Evolutionary conservation across 345 rosid genomes (phyloP).

Genomic region (Sonneratia caseolaris): DNA sequence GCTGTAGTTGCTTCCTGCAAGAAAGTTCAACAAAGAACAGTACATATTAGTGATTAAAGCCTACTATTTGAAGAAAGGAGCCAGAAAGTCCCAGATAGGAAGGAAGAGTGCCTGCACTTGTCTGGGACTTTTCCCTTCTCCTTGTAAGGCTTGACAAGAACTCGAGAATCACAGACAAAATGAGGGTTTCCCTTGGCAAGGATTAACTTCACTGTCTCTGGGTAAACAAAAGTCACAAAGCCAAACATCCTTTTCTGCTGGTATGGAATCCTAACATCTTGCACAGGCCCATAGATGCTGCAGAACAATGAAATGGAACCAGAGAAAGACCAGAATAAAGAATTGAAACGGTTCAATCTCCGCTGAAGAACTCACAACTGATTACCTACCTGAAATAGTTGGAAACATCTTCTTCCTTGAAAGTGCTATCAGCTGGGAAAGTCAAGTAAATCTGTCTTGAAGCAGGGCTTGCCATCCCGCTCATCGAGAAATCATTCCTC

Average conservation of each 20-base stretch:
- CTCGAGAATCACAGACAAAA: slow-evolving; percentile 85
- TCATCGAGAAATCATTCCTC: slow-evolving; percentile 43
- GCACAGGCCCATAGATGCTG: slow-evolving; percentile 85
- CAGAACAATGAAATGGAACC: slow-evolving; percentile 3
- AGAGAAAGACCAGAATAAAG: not conserved
- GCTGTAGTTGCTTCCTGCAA: slow-evolving; percentile 41
- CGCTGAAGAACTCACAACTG: not conserved
- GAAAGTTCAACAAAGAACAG: not conserved
- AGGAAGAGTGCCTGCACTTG: slow-evolving; percentile 53
- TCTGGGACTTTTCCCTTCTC: slow-evolving; percentile 94
- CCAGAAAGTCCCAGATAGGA: not conserved
- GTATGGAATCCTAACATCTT: slow-evolving; percentile 90
- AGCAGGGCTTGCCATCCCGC: slow-evolving; percentile 62
- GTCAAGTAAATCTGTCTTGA: slow-evolving; percentile 94
- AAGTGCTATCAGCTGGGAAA: slow-evolving; percentile 94
- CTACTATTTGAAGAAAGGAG: not conserved
- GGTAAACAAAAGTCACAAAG: slow-evolving; percentile 74
- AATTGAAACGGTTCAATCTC: not conserved
- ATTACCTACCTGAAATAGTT: slow-evolving; percentile 60
- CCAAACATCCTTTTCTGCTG: slow-evolving; percentile 98
- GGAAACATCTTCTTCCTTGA: slow-evolving; percentile 86
- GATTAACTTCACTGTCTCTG: slow-evolving; percentile 82
- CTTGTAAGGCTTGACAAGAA: slow-evolving; percentile 90
- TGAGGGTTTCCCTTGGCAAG: slow-evolving; percentile 90
- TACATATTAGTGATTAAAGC: not conserved